Conservation (phyloP, 176 grass and related monocot genomes). For the Sorghum bicolor region Sorghum_bicolor_NCBIv3 NC_012872.2:51902501-51903000, state of each 20-base stretch:
- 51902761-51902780: slow-evolving; percentile 81
- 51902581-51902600: slow-evolving; percentile 69
- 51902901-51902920: slow-evolving; percentile 55
- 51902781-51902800: slow-evolving; percentile 81
- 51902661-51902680: slow-evolving; percentile 74
- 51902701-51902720: slow-evolving; percentile 87
- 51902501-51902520: slow-evolving; percentile 92
- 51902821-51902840: slow-evolving; percentile 86
- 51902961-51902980: slow-evolving; percentile 39
- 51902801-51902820: slow-evolving; percentile 87
- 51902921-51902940: slow-evolving; percentile 42
- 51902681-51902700: slow-evolving; percentile 92
- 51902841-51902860: slow-evolving; percentile 69
- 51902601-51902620: slow-evolving; percentile 89
- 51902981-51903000: slow-evolving; percentile 71
- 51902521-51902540: slow-evolving; percentile 96
- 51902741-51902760: slow-evolving; percentile 87
- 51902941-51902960: slow-evolving; percentile 44
- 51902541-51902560: slow-evolving; percentile 93
- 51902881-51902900: slow-evolving; percentile 55
- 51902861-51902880: slow-evolving; percentile 51
- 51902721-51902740: slow-evolving; percentile 71
- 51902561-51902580: slow-evolving; percentile 83
- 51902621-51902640: slow-evolving; percentile 94
- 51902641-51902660: slow-evolving; percentile 82